A percentile compares a stretch with the other conserved stretches of the same genome.
phyloP scores from a whole-genome alignment of 2,329 filamentous ascomycete genomes.

The Calonectria pseudoreteaudii region DNA sequence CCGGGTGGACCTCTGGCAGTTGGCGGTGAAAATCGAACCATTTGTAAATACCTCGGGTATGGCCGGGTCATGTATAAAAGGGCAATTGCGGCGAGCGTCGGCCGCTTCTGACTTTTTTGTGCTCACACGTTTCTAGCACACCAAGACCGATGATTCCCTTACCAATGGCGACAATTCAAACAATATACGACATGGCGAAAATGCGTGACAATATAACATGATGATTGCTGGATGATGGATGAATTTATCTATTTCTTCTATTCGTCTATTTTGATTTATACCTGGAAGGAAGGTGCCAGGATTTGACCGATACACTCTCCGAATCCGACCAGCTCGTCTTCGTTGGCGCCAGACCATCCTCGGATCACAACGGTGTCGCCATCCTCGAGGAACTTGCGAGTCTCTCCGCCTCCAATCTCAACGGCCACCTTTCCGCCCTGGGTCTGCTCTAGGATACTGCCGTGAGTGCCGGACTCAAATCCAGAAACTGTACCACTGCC shows the following conservation, averaged over 20 bases:
- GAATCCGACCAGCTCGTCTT: conserved; percentile 33
- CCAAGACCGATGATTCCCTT: background rate
- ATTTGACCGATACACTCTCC: conserved; percentile 33
- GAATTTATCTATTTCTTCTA: background rate
- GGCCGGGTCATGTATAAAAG: background rate
- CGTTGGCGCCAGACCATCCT: conserved; percentile 28
- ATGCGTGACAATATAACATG: background rate
- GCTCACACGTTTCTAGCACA: background rate
- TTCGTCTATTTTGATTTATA: conserved; percentile 13
- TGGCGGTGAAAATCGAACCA: background rate
- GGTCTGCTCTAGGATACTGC: conserved; percentile 79
- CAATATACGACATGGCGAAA: background rate
- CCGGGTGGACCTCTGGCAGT: background rate
- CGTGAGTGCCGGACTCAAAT: conserved; percentile 70
- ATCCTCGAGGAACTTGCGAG: conserved; percentile 36
- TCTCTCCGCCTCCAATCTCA: conserved; percentile 72
- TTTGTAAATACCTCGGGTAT: background rate
- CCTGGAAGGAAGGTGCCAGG: conserved; percentile 3
- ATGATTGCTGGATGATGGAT: no score
- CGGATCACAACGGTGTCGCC: conserved; percentile 35
- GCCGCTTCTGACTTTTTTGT: background rate
- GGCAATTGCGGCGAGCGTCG: background rate
- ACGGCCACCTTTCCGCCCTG: conserved; percentile 74
- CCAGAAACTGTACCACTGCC: conserved; percentile 83
- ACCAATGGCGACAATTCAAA: background rate